A percentile compares a stretch with the other conserved stretches of the same genome.
phyloP scores from a whole-genome alignment of 805 yeast species.

The Scheffersomyces coipomensis region DNA sequence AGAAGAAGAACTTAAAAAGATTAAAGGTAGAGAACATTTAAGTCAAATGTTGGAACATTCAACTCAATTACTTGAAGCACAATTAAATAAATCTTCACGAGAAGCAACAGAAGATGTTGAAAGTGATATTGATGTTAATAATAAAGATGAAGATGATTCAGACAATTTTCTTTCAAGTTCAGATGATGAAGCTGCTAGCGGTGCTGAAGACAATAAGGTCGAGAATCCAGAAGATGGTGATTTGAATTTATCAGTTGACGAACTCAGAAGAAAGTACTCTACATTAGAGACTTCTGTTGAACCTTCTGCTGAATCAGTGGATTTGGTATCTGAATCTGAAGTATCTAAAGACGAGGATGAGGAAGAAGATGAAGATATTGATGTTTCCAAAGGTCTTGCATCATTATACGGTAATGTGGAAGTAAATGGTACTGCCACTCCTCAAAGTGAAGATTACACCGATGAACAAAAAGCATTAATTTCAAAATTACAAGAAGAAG shows the following conservation, averaged over 20 bases:
- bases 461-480: slow-evolving; percentile 33
- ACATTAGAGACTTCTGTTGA: slow-evolving; percentile 26
- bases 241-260: slow-evolving; percentile 51
- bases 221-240: slow-evolving; percentile 36
- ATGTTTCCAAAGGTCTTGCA: slow-evolving; percentile 14
- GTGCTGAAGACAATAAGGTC: slow-evolving; percentile 18
- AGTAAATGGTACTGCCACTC: background rate
- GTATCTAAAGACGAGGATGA: slow-evolving; percentile 11
- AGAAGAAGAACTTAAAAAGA: slow-evolving; percentile 74
- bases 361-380: slow-evolving; percentile 8
- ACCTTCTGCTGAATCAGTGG: slow-evolving; percentile 14
- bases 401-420: slow-evolving; percentile 12
- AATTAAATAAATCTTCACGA: slow-evolving; percentile 47
- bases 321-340: slow-evolving; percentile 11
- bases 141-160: slow-evolving; percentile 14
- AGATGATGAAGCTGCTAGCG: slow-evolving; percentile 19
- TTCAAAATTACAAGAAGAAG: slow-evolving; percentile 14
- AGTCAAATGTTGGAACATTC: slow-evolving; percentile 89
- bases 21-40: slow-evolving; percentile 82
- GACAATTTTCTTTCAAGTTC: slow-evolving; percentile 12
- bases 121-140: slow-evolving; percentile 20
- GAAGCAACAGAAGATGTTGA: slow-evolving; percentile 24
- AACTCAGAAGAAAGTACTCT: slow-evolving; percentile 56
- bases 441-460: slow-evolving; percentile 16
- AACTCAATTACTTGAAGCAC: slow-evolving; percentile 85